Percentiles rank a stretch among this genome's conserved stretches.
These are phyloP conservation scores for Umbelopsis sp. DNA, from an alignment of 192 early-diverging fungal species.

Conservation along the genomic window DNA sequence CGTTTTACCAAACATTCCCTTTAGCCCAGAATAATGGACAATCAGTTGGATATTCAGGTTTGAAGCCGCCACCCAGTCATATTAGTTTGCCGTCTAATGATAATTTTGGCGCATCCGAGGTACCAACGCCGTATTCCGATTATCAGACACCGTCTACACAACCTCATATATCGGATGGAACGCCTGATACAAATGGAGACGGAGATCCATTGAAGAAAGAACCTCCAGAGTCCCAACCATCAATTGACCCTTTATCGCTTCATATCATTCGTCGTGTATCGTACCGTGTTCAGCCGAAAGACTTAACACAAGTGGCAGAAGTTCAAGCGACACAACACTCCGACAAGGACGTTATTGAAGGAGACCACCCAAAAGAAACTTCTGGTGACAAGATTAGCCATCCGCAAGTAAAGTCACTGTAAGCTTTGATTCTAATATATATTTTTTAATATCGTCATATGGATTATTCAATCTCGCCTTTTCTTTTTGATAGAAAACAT, in stretches of 20 bases:
- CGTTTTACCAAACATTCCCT: not conserved
- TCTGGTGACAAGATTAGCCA: not conserved
- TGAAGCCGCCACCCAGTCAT: not conserved
- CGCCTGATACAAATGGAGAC: not conserved
- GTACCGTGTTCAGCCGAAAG: not conserved
- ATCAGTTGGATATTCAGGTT: not conserved
- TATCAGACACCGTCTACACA: not conserved
- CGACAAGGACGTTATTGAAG: not conserved
- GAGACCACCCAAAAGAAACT: not conserved
- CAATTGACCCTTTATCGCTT: constrained; percentile 4
- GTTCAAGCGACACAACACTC: not conserved
- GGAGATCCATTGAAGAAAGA: not conserved
- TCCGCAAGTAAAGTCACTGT: not conserved
- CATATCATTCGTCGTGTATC: not conserved
- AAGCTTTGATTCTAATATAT: too few relatives aligned
- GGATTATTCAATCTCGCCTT: too few relatives aligned
- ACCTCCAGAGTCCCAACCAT: not conserved
- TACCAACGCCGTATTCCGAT: not conserved
- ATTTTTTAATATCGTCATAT: too few relatives aligned
- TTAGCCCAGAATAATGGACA: constrained; percentile 6
- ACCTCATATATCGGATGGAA: not conserved
- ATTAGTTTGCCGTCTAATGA: not conserved
- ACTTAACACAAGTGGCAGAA: too few relatives aligned
- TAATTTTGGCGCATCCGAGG: not conserved
- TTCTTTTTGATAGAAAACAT: not conserved